Percentiles rank a stretch among this genome's conserved stretches.
These are phyloP conservation scores for Terana coerulea DNA, from an alignment of 768 basidiomycete species.

Conservation along the genomic window DNA sequence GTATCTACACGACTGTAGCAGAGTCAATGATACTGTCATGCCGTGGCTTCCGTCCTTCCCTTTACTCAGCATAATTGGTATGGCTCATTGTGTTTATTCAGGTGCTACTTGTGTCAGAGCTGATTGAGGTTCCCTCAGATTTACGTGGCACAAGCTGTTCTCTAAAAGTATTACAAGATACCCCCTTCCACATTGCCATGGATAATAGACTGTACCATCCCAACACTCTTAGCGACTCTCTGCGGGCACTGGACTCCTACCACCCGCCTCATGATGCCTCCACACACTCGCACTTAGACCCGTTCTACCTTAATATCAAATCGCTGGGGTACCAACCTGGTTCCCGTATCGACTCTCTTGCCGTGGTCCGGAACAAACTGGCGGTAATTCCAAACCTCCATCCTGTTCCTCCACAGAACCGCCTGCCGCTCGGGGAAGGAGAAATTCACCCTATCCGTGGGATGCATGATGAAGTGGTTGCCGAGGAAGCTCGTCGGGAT, in stretches of 20 bases:
- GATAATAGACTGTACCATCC: slow-evolving; percentile 19
- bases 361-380: too few relatives aligned
- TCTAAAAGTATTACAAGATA: not conserved
- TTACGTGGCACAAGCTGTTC: slow-evolving; percentile 26
- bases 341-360: not conserved
- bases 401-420: too few relatives aligned
- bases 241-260: slow-evolving; percentile 1
- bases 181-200: slow-evolving; percentile 11
- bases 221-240: slow-evolving; percentile 9
- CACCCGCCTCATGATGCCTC: not conserved
- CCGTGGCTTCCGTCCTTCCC: slow-evolving; percentile 44
- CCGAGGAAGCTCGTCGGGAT: slow-evolving; percentile 5
- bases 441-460: too few relatives aligned
- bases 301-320: slow-evolving; percentile 30
- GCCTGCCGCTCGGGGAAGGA: too few relatives aligned
- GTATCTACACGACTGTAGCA: slow-evolving; percentile 48
- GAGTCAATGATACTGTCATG: slow-evolving; percentile 43
- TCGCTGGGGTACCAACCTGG: slow-evolving; percentile 21
- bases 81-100: slow-evolving; percentile 13
- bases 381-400: too few relatives aligned
- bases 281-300: slow-evolving; percentile 33
- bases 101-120: not conserved
- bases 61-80: slow-evolving; percentile 60
- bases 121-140: slow-evolving; percentile 24
- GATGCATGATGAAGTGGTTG: not conserved